Percentiles rank a stretch among this genome's conserved stretches.
Conservation (phyloP, 306 rosid species). For the Prosopis cineraria region DNA sequence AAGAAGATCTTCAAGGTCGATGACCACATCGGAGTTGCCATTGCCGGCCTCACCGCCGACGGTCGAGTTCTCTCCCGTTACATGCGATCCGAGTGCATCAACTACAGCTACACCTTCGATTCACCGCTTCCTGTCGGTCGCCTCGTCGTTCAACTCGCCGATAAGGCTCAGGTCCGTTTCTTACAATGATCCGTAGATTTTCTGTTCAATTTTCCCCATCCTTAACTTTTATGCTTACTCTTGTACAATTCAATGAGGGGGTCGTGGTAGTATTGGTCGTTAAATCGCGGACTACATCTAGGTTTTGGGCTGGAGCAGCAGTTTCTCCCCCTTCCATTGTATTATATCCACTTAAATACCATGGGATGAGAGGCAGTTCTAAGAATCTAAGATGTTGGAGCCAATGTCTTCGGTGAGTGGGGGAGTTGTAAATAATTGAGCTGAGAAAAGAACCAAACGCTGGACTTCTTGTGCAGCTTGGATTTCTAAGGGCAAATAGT, state of each 20-base stretch:
- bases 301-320: slow-evolving; percentile 31
- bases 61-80: slow-evolving; percentile 95
- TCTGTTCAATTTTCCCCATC: not conserved
- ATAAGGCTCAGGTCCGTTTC: slow-evolving; percentile 84
- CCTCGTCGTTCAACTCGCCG: slow-evolving; percentile 94
- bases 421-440: not conserved
- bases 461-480: not conserved
- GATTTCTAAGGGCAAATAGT: not conserved
- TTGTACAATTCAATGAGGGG: not conserved
- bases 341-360: not conserved
- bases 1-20: slow-evolving; percentile 99
- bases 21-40: slow-evolving; percentile 96
- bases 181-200: slow-evolving; percentile 17
- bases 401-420: not conserved
- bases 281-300: slow-evolving; percentile 33
- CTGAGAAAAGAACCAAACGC: not conserved
- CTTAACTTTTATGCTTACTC: not conserved
- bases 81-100: slow-evolving; percentile 91
- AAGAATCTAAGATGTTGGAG: not conserved
- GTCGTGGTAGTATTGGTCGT: not conserved
- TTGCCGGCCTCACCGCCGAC: slow-evolving; percentile 93
- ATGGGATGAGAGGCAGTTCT: not conserved
- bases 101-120: slow-evolving; percentile 79
- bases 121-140: slow-evolving; percentile 91
- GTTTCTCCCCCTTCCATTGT: not conserved